Conservation (phyloP, 768 basidiomycete genomes). For the Agrocybe pediades region DNA sequence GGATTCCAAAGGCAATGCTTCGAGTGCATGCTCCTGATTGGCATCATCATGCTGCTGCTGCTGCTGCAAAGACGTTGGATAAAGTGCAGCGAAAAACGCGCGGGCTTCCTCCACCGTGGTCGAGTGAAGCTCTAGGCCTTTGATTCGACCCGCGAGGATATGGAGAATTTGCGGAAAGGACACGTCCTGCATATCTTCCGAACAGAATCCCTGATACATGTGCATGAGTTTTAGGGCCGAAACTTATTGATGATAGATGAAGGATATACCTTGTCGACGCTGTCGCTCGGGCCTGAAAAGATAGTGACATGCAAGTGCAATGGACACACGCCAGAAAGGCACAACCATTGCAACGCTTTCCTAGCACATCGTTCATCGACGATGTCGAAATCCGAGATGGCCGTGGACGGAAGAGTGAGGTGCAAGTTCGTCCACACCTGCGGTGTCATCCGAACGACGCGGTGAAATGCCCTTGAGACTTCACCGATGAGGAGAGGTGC, state of each 20-base stretch:
- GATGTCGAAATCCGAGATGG: conserved; percentile 3
- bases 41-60: not conserved
- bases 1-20: not conserved
- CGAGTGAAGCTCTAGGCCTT: conserved; percentile 9
- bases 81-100: conserved; percentile 10
- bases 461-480: conserved; percentile 31
- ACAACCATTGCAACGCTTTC: conserved; percentile 34
- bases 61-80: not conserved
- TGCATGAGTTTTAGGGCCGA: no score
- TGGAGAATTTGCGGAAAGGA: conserved; percentile 9
- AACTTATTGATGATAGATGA: no score
- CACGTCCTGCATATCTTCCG: no score
- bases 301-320: conserved; percentile 20
- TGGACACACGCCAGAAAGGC: conserved; percentile 25
- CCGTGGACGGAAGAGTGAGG: conserved; percentile 14
- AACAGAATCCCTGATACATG: no score
- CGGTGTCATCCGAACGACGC: conserved; percentile 29
- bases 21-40: conserved; percentile 2
- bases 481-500: conserved; percentile 32
- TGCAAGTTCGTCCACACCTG: conserved; percentile 29
- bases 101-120: conserved; percentile 11
- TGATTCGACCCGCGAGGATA: conserved; percentile 7
- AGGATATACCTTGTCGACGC: no score
- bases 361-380: conserved; percentile 7
- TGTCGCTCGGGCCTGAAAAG: not conserved